These are phyloP conservation scores for Wickerhamomyces chaumierensis DNA, from an alignment of 805 yeast species.

Conservation along the genomic window DNA sequence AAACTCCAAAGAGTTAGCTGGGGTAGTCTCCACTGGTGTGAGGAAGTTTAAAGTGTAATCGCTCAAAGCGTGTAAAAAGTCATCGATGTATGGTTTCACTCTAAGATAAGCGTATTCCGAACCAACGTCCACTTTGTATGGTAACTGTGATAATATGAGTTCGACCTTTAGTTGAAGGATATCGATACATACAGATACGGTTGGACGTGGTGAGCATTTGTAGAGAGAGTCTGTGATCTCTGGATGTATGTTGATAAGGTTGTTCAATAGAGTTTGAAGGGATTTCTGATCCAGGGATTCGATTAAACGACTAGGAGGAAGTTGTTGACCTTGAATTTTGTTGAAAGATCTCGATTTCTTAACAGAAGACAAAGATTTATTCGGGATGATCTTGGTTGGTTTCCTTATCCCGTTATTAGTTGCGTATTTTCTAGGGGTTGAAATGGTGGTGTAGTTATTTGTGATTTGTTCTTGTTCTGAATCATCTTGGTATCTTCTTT, in stretches of 20 bases:
- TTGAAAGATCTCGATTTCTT: conserved; percentile 11
- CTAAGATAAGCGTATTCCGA: conserved; percentile 72
- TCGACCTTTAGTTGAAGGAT: conserved; percentile 32
- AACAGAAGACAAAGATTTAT: conserved; percentile 14
- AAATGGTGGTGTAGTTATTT: neutral
- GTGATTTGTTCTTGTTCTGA: conserved; percentile 3
- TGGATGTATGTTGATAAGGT: conserved; percentile 49
- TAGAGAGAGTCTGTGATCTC: conserved; percentile 42
- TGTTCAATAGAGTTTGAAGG: conserved; percentile 39
- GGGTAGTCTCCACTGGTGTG: conserved; percentile 53
- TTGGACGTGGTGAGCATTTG: conserved; percentile 44
- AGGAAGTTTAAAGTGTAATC: conserved; percentile 66
- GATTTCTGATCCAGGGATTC: conserved; percentile 55
- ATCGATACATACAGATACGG: conserved; percentile 38
- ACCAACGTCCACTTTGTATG: conserved; percentile 62
- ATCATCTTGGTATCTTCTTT: conserved; percentile 10
- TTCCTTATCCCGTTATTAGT: conserved; percentile 5
- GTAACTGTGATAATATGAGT: conserved; percentile 38
- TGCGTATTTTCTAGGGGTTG: conserved; percentile 2
- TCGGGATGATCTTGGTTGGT: conserved; percentile 6
- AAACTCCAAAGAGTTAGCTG: conserved; percentile 45
- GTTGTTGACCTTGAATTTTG: conserved; percentile 39
- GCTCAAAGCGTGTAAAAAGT: conserved; percentile 57
- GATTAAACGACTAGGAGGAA: conserved; percentile 53
- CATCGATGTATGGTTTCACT: conserved; percentile 55